These are phyloP conservation scores for Trichoderma pleuroti DNA, from an alignment of 2,329 filamentous ascomycete species.

Conservation along the genomic window DNA sequence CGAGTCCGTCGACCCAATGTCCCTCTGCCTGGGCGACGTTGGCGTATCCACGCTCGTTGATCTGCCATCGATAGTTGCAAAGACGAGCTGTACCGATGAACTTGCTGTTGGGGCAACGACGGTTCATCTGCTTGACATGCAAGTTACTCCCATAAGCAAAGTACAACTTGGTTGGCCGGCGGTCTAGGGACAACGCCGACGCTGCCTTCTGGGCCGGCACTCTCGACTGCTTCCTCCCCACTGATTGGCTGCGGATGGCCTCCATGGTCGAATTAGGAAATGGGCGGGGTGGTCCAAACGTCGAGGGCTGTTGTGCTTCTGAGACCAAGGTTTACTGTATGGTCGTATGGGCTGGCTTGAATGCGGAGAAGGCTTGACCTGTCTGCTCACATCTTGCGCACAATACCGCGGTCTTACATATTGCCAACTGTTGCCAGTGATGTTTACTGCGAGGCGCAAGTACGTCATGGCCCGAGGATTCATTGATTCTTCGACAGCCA, in stretches of 20 bases:
- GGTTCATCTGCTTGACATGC: conserved; percentile 43
- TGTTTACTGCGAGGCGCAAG: neutral
- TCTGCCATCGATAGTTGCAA: conserved; percentile 42
- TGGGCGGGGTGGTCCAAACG: neutral
- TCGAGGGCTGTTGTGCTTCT: neutral
- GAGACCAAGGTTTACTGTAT: neutral
- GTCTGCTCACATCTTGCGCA: neutral
- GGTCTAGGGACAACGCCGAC: conserved; percentile 21
- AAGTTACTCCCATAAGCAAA: conserved; percentile 49
- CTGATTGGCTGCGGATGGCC: conserved; percentile 8
- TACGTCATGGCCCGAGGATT: neutral
- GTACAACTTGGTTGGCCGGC: conserved; percentile 34
- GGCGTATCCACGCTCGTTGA: conserved; percentile 46
- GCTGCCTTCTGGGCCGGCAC: conserved; percentile 18
- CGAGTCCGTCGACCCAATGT: conserved; percentile 39
- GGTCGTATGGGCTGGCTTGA: neutral
- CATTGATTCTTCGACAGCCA: conserved; percentile 1
- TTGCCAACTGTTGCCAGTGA: neutral
- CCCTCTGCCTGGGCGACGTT: conserved; percentile 38
- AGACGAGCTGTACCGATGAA: conserved; percentile 40
- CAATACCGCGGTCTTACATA: conserved; percentile 10
- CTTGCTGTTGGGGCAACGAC: conserved; percentile 40
- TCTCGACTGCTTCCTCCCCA: conserved; percentile 4
- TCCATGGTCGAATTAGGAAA: conserved; percentile 12
- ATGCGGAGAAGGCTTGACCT: neutral